Evolutionary conservation across 2,329 filamentous ascomycete species (phyloP), one percentile per base, ranked within the genome.

Genomic region (Xylariaceae sp.): DNA sequence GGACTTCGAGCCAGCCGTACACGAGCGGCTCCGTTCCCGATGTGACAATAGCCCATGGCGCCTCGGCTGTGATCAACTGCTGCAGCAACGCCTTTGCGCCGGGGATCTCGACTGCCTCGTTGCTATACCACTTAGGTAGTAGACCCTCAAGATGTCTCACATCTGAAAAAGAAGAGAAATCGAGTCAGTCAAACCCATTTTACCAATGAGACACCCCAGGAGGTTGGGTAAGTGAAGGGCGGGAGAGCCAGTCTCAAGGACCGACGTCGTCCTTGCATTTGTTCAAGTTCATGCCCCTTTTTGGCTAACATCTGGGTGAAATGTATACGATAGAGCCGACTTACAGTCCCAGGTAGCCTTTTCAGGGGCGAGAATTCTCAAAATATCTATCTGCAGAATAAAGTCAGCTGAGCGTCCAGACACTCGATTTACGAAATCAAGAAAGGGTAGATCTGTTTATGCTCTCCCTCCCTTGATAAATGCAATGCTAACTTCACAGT

Each of bases 331-430:
- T 59, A 64, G 62, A 58, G 64, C 62, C 64, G 47, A 37, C 89
- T 77, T 76, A 95, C 91, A 96, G 65, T 96, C 91, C 91, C 89
- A 93, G 68, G 88, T 97, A 48, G 94, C 94, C 72, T 91, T 90
- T 67, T 89, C 86, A 13, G 91, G 89, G 63, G 90, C 87, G 60
- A 96, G 83, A 34, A 92, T 78, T 72, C 84, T 84, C 60, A 99
- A 80, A 2, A 89, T 86, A 68, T 99, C 94, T 69, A 97, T 96
- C 62, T 64, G 39, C 18, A 49, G 55, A n/a, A 23, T 7, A 49
- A 37, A 45, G 18, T 63, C 48, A 61, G 62, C 35, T 30, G 23
- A 50, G 10, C 4, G 17, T 35, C 11, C 35, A 53, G 37, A 52
- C 51, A 35, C 34, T 17, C 39, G 23, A 30, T 30, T 30, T 30